phyloP scores from a whole-genome alignment of 768 basidiomycete genomes.

The Hygrocybe coccinea region DNA sequence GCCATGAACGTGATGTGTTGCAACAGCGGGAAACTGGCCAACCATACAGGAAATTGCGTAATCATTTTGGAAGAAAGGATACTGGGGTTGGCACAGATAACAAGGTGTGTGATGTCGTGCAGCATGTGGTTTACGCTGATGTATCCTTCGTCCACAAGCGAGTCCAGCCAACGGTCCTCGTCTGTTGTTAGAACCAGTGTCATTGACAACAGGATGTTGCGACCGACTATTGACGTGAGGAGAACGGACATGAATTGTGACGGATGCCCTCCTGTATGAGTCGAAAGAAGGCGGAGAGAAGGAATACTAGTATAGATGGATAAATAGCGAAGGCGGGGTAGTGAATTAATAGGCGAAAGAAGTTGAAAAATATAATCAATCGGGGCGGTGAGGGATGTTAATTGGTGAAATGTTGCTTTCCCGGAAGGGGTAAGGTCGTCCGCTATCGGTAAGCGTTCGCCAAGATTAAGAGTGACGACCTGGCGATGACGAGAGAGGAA shows the following conservation, averaged over 20 bases:
- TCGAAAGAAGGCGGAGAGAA: not conserved
- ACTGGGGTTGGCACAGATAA: not conserved
- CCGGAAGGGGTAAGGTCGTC: not conserved
- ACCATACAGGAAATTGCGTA: not conserved
- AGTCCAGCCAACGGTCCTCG: not conserved
- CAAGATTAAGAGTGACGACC: not conserved
- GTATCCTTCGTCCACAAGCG: not conserved
- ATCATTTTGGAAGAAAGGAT: not conserved
- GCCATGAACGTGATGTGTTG: not conserved
- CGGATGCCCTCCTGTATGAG: not conserved
- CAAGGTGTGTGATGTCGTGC: not conserved
- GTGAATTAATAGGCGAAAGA: not conserved
- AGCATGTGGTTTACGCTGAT: not conserved
- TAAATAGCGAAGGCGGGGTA: not conserved
- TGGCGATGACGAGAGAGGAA: constrained; percentile 1
- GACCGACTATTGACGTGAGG: not conserved
- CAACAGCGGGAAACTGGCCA: not conserved
- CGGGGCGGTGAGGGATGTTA: not conserved
- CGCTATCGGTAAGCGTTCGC: not conserved
- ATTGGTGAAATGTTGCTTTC: not conserved
- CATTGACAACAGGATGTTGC: not conserved
- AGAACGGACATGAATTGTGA: not conserved
- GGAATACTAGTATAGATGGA: not conserved
- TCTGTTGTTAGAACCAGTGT: not conserved
- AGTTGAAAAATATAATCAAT: not conserved